A percentile compares a stretch with the other conserved stretches of the same genome.
Evolutionary conservation across 2,329 filamentous ascomycete species (phyloP).

Genomic region (Epichloe typhina): DNA sequence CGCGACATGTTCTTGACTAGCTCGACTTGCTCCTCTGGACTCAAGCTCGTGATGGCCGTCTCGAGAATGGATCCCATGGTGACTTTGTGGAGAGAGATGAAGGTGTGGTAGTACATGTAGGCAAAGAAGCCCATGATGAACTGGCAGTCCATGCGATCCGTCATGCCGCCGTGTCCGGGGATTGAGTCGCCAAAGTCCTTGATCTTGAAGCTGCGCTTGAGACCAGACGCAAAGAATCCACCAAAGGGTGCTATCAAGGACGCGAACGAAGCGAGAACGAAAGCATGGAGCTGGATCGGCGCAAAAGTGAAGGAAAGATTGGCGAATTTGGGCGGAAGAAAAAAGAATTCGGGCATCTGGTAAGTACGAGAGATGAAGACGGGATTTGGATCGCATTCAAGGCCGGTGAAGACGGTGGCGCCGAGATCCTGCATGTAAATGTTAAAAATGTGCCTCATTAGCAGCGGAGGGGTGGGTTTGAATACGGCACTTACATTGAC

Average conservation of each 20-base stretch:
- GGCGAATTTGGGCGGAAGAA: slow-evolving; percentile 42
- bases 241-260: slow-evolving; percentile 95
- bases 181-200: slow-evolving; percentile 99
- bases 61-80: slow-evolving; percentile 82
- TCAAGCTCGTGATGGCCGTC: slow-evolving; percentile 78
- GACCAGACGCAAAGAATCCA: slow-evolving; percentile 92
- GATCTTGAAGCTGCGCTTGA: slow-evolving; percentile 99
- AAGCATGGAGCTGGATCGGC: slow-evolving; percentile 87
- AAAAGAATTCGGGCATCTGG: slow-evolving; percentile 61
- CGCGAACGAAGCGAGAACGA: slow-evolving; percentile 83
- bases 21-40: slow-evolving; percentile 79
- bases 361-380: slow-evolving; percentile 75
- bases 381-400: slow-evolving; percentile 82
- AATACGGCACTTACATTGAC: slow-evolving; percentile 51
- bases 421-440: slow-evolving; percentile 53
- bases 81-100: slow-evolving; percentile 80
- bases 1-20: slow-evolving; percentile 51
- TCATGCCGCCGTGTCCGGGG: slow-evolving; percentile 93
- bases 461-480: background rate
- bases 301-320: slow-evolving; percentile 58
- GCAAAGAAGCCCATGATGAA: slow-evolving; percentile 99
- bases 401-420: slow-evolving; percentile 80
- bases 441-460: background rate
- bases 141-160: slow-evolving; percentile 98
- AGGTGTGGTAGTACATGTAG: slow-evolving; percentile 97